Base-by-base conservation (phyloP, 805 yeast species). In the Citeromyces matritensis region DNA sequence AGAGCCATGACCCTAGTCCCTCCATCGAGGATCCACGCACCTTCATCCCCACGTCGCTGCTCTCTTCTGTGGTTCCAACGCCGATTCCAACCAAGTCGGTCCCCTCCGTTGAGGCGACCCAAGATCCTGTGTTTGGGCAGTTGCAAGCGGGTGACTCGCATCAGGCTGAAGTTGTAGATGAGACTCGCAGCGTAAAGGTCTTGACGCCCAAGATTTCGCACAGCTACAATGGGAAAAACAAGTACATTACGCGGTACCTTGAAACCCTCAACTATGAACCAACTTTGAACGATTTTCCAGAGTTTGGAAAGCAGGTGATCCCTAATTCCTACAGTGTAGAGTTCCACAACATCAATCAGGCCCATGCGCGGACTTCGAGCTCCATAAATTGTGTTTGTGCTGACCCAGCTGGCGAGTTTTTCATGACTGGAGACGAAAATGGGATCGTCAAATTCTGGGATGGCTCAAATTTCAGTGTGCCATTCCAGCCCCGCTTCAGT, bases 371-470 rank as follows among this genome's bases (percentile, higher is more conserved):
- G 27, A 84, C 77, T 42, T 55, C 55, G n/a, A 59, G 69, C 1
- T 31, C 71, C 2, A 57, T 85, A n/a, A 71, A 62, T 14, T 54
- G 74, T 17, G 45, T 84, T 6, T 68, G 63, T 1, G 65, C 69
- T 0, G 63, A 81, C 4, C 73, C 78, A 0, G 73, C 77, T 19
- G 64, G 71, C 10, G 66, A 67, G 15, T 77, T 69, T 39, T 73
- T 88, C 39, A 55, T 84, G 3, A 74, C 91, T 2, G 94, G 85
- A 2, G 82, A 91, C 6, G 79, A 74, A 30, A 65, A 66, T 19
- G 95, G 96, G 0, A 45, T 56, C 2, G 43, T 91, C 26, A 77
- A 72, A 39, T 51, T 88, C 1, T 91, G 96, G 96, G 93, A 83
- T 44, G 51, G 75, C 1, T 43, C 55, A 7, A 69, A 73, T 35